Evolutionary conservation across 805 yeast species (phyloP).

Genomic region (Ogataea kodamae): DNA sequence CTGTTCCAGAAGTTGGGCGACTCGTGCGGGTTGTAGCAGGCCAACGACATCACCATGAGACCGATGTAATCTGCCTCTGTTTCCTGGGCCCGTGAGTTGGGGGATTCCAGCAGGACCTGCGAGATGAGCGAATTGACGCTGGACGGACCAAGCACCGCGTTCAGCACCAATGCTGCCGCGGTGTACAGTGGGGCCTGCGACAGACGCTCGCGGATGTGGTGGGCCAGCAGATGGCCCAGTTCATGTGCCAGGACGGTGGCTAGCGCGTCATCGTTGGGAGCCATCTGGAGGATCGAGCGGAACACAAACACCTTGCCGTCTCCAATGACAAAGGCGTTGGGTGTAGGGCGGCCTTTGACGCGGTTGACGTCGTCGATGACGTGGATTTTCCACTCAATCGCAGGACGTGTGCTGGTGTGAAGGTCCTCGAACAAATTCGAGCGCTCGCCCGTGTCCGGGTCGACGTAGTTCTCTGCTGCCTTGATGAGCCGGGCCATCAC

Average conservation of each 20-base stretch:
- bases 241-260: slow-evolving; percentile 97
- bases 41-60: slow-evolving; percentile 82
- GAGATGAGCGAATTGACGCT: slow-evolving; percentile 49
- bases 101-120: slow-evolving; percentile 62
- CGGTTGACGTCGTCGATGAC: slow-evolving; percentile 64
- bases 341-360: slow-evolving; percentile 58
- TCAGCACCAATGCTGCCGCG: slow-evolving; percentile 48
- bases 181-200: slow-evolving; percentile 73
- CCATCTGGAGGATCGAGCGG: slow-evolving; percentile 70
- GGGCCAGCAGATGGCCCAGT: slow-evolving; percentile 88
- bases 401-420: slow-evolving; percentile 26
- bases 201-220: slow-evolving; percentile 83
- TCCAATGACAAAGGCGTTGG: slow-evolving; percentile 95
- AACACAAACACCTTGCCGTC: slow-evolving; percentile 95
- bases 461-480: slow-evolving; percentile 45
- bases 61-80: slow-evolving; percentile 96
- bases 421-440: slow-evolving; percentile 25
- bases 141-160: slow-evolving; percentile 58
- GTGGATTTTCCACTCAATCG: slow-evolving; percentile 70
- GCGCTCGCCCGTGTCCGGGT: slow-evolving; percentile 31
- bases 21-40: slow-evolving; percentile 78
- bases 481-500: slow-evolving; percentile 64
- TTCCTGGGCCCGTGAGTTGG: slow-evolving; percentile 91
- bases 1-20: slow-evolving; percentile 79
- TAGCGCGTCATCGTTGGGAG: slow-evolving; percentile 80